phyloP scores from a whole-genome alignment of 148 eudicot species.

The Cornus kousa region DNA sequence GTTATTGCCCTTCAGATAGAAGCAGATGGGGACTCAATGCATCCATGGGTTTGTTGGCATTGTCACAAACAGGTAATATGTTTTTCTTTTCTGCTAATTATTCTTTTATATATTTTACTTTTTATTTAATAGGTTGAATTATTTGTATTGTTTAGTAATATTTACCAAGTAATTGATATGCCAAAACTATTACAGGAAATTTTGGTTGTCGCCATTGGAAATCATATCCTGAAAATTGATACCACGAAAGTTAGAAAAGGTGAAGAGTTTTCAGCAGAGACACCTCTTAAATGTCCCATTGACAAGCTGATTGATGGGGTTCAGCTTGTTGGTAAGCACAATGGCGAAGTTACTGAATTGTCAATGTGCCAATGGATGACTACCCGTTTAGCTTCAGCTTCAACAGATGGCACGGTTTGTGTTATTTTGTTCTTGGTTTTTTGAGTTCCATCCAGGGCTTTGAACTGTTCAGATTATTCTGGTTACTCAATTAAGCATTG shows the following conservation, averaged over 20 bases:
- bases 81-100: neutral
- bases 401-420: slow-evolving; percentile 82
- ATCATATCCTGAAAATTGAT: slow-evolving; percentile 57
- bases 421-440: neutral
- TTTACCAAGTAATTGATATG: neutral
- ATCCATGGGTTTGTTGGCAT: slow-evolving; percentile 90
- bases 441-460: no score
- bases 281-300: slow-evolving; percentile 61
- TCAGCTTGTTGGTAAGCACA: slow-evolving; percentile 82
- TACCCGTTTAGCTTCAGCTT: slow-evolving; percentile 79
- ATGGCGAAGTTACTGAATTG: slow-evolving; percentile 76
- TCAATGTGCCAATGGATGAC: slow-evolving; percentile 98
- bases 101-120: neutral
- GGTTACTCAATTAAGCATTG: neutral
- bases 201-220: slow-evolving; percentile 72
- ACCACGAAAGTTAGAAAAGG: slow-evolving; percentile 71
- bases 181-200: slow-evolving; percentile 47
- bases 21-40: slow-evolving; percentile 61
- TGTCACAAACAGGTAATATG: slow-evolving; percentile 74
- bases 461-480: no score
- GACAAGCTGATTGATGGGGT: slow-evolving; percentile 72
- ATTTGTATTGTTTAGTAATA: neutral
- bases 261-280: slow-evolving; percentile 56
- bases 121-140: neutral
- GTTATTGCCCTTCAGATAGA: slow-evolving; percentile 65